Evolutionary conservation across 208 protist species (phyloP).

Genomic region (Vickermania ingenoplastis): DNA sequence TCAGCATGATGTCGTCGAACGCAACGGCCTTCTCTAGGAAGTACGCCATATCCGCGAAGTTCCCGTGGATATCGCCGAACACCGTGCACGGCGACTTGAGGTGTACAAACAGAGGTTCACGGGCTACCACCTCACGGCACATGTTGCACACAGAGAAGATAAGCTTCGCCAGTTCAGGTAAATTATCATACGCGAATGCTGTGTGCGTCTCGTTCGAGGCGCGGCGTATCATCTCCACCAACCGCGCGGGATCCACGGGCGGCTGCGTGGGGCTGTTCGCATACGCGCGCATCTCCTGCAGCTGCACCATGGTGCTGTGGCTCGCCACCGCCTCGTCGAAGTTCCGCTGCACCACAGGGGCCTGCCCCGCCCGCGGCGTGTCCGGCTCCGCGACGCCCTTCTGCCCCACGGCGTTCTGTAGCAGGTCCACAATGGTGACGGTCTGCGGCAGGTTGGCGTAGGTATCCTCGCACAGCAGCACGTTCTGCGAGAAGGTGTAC

Average conservation of each 20-base stretch:
- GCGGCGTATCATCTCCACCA: constrained; percentile 79
- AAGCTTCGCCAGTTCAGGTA: constrained; percentile 78
- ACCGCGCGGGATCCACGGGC: constrained; percentile 61
- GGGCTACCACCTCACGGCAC: constrained; percentile 76
- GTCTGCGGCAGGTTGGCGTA: constrained; percentile 72
- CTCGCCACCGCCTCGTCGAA: constrained; percentile 82
- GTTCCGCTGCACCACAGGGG: constrained; percentile 22
- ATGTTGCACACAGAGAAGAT: constrained; percentile 78
- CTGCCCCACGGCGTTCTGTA: constrained; percentile 76
- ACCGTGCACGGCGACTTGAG: constrained; percentile 85
- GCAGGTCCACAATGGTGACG: constrained; percentile 80
- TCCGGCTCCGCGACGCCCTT: constrained; percentile 74
- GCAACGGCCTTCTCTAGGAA: constrained; percentile 84
- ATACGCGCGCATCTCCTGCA: constrained; percentile 83
- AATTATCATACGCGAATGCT: constrained; percentile 75
- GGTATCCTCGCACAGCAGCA: constrained; percentile 79
- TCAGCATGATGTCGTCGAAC: constrained; percentile 86
- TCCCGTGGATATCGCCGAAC: constrained; percentile 92
- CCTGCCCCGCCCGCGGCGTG: constrained; percentile 63
- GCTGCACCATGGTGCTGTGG: constrained; percentile 82
- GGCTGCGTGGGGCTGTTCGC: constrained; percentile 81
- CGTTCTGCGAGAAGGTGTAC: constrained; percentile 86
- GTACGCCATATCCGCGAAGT: constrained; percentile 89
- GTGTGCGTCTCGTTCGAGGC: constrained; percentile 63
- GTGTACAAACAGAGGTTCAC: constrained; percentile 81